phyloP scores from a whole-genome alignment of 352 stramenopile genomes.

The Pilasporangium apinafurcum region DNA sequence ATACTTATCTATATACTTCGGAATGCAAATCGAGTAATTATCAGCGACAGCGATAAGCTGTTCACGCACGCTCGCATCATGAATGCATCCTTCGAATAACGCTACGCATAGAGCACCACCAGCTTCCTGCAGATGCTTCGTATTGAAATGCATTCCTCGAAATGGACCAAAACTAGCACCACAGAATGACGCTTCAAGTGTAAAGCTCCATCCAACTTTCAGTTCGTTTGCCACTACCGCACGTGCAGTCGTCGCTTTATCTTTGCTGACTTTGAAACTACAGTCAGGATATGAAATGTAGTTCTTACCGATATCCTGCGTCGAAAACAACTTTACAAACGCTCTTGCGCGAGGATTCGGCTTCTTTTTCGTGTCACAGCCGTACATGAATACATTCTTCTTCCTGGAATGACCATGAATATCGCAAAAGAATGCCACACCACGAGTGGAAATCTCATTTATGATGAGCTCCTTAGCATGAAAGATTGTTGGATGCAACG shows the following conservation, averaged over 20 bases:
- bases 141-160: constrained; percentile 62
- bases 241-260: constrained; percentile 74
- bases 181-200: constrained; percentile 85
- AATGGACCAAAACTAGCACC: constrained; percentile 66
- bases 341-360: constrained; percentile 61
- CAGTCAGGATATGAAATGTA: constrained; percentile 65
- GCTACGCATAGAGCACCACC: constrained; percentile 43
- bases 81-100: constrained; percentile 33
- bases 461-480: constrained; percentile 79
- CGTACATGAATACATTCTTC: constrained; percentile 95
- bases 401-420: constrained; percentile 91
- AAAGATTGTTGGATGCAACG: constrained; percentile 86
- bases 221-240: constrained; percentile 81
- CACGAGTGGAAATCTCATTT: constrained; percentile 35
- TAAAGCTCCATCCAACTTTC: constrained; percentile 73
- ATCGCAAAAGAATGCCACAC: constrained; percentile 85
- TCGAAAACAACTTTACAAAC: constrained; percentile 70
- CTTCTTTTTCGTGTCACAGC: constrained; percentile 87
- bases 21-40: constrained; percentile 24
- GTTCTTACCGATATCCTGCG: constrained; percentile 56
- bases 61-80: constrained; percentile 22
- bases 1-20: constrained; percentile 23
- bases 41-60: constrained; percentile 18
- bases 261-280: constrained; percentile 78
- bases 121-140: constrained; percentile 39